phyloP scores from a whole-genome alignment of 177 flowering plant species.

The Telopea speciosissima region DNA sequence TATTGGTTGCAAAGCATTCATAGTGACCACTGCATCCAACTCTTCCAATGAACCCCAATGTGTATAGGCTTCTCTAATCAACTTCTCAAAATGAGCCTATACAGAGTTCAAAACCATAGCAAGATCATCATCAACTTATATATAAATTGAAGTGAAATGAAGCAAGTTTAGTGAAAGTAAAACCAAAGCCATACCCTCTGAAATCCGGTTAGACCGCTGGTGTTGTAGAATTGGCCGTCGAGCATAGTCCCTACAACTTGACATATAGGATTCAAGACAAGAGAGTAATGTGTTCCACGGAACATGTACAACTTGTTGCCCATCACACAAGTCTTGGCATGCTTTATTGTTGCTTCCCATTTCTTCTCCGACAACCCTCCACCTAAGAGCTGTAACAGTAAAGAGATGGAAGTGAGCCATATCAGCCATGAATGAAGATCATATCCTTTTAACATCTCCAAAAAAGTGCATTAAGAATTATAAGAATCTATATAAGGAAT shows the following conservation, averaged over 20 bases:
- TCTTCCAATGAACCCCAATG: slow-evolving; percentile 45
- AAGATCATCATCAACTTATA: neutral
- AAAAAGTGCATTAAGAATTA: neutral
- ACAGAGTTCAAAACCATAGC: slow-evolving; percentile 3
- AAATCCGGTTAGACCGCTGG: slow-evolving; percentile 13
- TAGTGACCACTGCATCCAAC: slow-evolving; percentile 29
- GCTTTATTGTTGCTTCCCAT: slow-evolving; percentile 63
- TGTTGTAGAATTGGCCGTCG: slow-evolving; percentile 28
- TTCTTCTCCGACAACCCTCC: slow-evolving; percentile 66
- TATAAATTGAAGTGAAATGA: too few species aligned
- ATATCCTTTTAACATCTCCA: too few species aligned
- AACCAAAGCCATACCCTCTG: slow-evolving; percentile 25
- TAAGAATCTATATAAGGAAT: neutral
- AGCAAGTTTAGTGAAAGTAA: too few species aligned
- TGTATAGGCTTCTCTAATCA: slow-evolving; percentile 38
- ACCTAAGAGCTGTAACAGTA: slow-evolving; percentile 54
- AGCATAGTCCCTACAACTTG: slow-evolving; percentile 35
- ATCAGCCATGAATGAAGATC: too few species aligned
- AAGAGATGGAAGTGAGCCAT: too few species aligned
- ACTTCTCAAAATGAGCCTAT: slow-evolving; percentile 31
- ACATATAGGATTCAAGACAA: slow-evolving; percentile 53
- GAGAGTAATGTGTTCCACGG: slow-evolving; percentile 12
- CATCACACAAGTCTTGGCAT: slow-evolving; percentile 49
- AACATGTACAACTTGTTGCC: slow-evolving; percentile 45
- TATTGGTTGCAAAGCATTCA: slow-evolving; percentile 19